These are phyloP conservation scores for Striga hermonthica DNA, from an alignment of 305 asterid genomes.

Conservation along the genomic window DNA sequence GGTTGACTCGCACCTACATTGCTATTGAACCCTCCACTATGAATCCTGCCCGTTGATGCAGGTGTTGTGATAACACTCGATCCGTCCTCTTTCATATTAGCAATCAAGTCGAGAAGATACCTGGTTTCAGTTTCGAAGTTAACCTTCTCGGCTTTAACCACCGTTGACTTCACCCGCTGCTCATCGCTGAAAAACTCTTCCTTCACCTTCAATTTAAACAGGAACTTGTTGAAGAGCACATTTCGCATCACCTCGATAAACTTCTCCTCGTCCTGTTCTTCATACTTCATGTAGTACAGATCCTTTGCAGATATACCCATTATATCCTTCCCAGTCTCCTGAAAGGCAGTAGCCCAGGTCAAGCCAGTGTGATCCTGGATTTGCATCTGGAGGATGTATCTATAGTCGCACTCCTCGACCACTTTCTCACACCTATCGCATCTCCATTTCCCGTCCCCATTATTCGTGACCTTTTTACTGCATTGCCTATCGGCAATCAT, in stretches of 20 bases:
- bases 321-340: constrained; percentile 78
- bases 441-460: constrained; percentile 79
- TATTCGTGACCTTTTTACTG: constrained; percentile 75
- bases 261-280: constrained; percentile 80
- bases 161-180: constrained; percentile 79
- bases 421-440: constrained; percentile 69
- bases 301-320: constrained; percentile 78
- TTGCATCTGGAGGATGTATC: constrained; percentile 82
- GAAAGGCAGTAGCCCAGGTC: constrained; percentile 85
- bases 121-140: constrained; percentile 52
- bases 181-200: constrained; percentile 79
- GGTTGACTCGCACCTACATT: constrained; percentile 36
- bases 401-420: constrained; percentile 70
- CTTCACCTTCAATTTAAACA: constrained; percentile 80
- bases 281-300: constrained; percentile 57
- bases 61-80: constrained; percentile 32
- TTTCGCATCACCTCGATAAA: constrained; percentile 52
- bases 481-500: constrained; percentile 79
- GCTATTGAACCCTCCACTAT: constrained; percentile 29
- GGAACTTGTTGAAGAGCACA: constrained; percentile 52
- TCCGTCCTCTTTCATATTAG: constrained; percentile 50
- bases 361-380: constrained; percentile 90
- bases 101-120: constrained; percentile 48
- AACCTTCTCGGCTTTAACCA: constrained; percentile 66
- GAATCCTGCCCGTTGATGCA: constrained; percentile 34